Conservation (phyloP, 768 basidiomycete genomes). For the Cystobasidium onofrii region DNA sequence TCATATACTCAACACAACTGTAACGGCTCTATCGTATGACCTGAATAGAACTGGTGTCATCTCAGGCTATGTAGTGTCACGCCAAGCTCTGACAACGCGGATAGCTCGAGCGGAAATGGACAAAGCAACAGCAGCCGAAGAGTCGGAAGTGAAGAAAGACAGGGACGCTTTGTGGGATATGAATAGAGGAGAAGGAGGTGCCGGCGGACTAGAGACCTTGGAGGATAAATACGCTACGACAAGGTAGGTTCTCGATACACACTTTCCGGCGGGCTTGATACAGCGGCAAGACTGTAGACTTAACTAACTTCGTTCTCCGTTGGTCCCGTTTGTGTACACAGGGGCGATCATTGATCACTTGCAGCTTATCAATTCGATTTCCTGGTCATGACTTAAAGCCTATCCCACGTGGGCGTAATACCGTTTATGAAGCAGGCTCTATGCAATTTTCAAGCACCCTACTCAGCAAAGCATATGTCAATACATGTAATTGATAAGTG, state of each 20-base stretch:
- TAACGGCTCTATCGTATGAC: background rate
- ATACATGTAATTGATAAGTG: too few relatives aligned
- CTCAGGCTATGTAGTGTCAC: slow-evolving; percentile 27
- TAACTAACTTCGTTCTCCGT: too few relatives aligned
- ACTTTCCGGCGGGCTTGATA: too few relatives aligned
- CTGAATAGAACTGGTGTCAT: slow-evolving; percentile 16
- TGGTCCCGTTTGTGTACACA: too few relatives aligned
- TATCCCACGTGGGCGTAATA: too few relatives aligned
- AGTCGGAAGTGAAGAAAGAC: background rate
- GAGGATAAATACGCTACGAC: slow-evolving; percentile 29
- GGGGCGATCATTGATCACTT: too few relatives aligned
- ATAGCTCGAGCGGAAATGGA: slow-evolving; percentile 15
- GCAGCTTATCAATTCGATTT: too few relatives aligned
- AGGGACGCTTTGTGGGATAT: slow-evolving; percentile 20
- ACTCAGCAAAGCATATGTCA: too few relatives aligned
- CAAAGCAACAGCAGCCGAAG: background rate
- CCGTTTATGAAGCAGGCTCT: too few relatives aligned
- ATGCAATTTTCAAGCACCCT: too few relatives aligned
- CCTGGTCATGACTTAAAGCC: too few relatives aligned
- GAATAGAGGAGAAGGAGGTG: slow-evolving; percentile 1
- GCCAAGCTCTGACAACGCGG: slow-evolving; percentile 13
- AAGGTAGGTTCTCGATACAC: slow-evolving; percentile 24
- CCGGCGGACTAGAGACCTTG: slow-evolving; percentile 3
- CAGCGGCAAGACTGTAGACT: too few relatives aligned
- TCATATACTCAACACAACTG: background rate